phyloP scores from a whole-genome alignment of 257 asterid species.

The Capsicum chinense region DNA sequence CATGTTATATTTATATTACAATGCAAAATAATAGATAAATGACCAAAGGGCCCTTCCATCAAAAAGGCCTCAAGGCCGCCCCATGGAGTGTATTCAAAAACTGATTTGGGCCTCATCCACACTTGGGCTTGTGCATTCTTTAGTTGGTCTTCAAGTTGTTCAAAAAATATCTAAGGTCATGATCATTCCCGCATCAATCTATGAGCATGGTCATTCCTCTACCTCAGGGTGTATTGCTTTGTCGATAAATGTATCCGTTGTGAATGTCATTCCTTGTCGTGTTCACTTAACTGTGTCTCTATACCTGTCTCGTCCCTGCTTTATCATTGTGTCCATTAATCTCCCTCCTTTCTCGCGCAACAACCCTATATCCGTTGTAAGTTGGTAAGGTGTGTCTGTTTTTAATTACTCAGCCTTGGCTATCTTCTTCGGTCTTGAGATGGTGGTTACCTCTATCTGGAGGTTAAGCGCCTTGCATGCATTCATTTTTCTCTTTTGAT shows the following conservation, averaged over 20 bases:
- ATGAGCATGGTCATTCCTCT: constrained; percentile 1
- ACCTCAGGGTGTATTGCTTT: not conserved
- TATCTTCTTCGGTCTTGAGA: not conserved
- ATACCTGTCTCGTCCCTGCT: not conserved
- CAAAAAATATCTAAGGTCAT: too few relatives aligned
- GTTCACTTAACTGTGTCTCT: not conserved
- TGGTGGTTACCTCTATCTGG: not conserved
- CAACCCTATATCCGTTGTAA: constrained; percentile 8
- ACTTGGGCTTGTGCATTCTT: too few relatives aligned
- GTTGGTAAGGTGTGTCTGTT: not conserved
- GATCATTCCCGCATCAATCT: not conserved
- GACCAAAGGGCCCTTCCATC: too few relatives aligned
- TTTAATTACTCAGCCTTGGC: not conserved
- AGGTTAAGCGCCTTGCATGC: not conserved
- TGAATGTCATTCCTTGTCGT: not conserved
- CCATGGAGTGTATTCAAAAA: too few relatives aligned
- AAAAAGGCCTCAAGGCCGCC: too few relatives aligned
- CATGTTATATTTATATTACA: too few relatives aligned
- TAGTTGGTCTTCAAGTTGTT: too few relatives aligned
- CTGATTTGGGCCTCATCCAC: too few relatives aligned
- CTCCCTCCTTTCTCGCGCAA: not conserved
- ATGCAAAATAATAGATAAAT: too few relatives aligned
- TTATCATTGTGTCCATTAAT: not conserved
- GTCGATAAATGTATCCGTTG: not conserved
- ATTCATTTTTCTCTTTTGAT: not conserved